These are phyloP conservation scores for Solanum gracilifrons DNA, from an alignment of 257 asterid species.

Conservation along the genomic window DNA sequence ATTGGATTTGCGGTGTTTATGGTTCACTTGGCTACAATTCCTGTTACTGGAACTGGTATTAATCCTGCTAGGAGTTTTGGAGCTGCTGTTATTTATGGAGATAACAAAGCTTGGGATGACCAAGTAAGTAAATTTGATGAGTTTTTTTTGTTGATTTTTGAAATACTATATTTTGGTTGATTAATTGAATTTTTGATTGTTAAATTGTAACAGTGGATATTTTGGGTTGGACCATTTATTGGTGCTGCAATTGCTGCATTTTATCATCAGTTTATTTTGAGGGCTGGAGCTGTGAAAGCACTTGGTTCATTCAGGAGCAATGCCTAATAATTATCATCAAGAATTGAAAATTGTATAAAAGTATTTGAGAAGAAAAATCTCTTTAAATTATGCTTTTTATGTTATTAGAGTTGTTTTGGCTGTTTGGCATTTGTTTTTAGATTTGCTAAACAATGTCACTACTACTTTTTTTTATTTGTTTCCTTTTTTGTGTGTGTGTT, in stretches of 20 bases:
- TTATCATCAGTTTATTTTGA: constrained; percentile 53
- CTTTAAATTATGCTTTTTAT: background rate
- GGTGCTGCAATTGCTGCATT: constrained; percentile 81
- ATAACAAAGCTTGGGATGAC: constrained; percentile 53
- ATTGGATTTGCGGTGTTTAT: constrained; percentile 72
- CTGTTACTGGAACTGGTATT: constrained; percentile 64
- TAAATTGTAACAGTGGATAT: constrained; percentile 44
- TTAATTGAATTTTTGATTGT: background rate
- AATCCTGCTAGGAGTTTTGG: constrained; percentile 74
- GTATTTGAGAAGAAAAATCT: background rate
- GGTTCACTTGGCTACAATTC: constrained; percentile 81
- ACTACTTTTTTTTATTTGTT: background rate
- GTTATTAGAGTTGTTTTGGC: background rate
- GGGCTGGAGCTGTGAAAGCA: constrained; percentile 71
- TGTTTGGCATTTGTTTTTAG: background rate
- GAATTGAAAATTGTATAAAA: background rate
- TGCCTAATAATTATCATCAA: background rate
- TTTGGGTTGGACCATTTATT: constrained; percentile 81
- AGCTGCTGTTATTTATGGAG: constrained; percentile 59
- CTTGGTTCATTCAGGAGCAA: constrained; percentile 69
- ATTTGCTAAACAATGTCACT: background rate
- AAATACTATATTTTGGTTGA: background rate
- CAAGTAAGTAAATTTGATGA: constrained; percentile 18
- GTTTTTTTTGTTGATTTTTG: background rate
- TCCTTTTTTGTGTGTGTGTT: background rate